These are phyloP conservation scores for Torulaspora delbrueckii DNA, from an alignment of 805 yeast species.

Conservation along the genomic window DNA sequence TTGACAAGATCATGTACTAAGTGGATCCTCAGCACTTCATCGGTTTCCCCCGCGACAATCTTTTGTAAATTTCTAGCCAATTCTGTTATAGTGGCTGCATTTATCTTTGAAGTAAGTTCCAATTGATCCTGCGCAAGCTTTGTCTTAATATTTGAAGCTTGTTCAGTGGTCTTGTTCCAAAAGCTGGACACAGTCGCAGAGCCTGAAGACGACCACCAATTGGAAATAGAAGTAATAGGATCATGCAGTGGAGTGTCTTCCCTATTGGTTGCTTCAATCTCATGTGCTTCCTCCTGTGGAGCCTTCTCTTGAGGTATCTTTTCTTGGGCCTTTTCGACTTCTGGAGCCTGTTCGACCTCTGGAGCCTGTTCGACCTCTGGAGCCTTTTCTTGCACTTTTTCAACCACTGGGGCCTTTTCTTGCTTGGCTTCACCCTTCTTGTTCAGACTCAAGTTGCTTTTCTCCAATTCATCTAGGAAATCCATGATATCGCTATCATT, in stretches of 20 bases:
- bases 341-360: background rate
- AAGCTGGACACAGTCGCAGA: slow-evolving; percentile 58
- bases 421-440: slow-evolving; percentile 17
- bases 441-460: slow-evolving; percentile 44
- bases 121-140: slow-evolving; percentile 36
- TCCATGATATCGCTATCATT: slow-evolving; percentile 40
- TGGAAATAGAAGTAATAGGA: slow-evolving; percentile 60
- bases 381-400: slow-evolving; percentile 7
- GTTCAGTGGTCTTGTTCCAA: slow-evolving; percentile 58
- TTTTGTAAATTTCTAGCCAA: slow-evolving; percentile 32
- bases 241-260: slow-evolving; percentile 39
- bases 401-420: slow-evolving; percentile 11
- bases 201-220: slow-evolving; percentile 73
- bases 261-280: slow-evolving; percentile 20
- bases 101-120: slow-evolving; percentile 28
- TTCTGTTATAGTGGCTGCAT: slow-evolving; percentile 26
- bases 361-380: slow-evolving; percentile 13
- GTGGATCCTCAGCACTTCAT: slow-evolving; percentile 56
- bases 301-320: slow-evolving; percentile 14
- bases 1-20: slow-evolving; percentile 65
- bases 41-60: slow-evolving; percentile 37
- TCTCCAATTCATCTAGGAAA: slow-evolving; percentile 62
- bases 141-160: slow-evolving; percentile 40
- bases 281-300: slow-evolving; percentile 20
- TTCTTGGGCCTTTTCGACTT: slow-evolving; percentile 10